Conservation (phyloP, 805 yeast genomes). For the Zygoascus biomembranicola region DNA sequence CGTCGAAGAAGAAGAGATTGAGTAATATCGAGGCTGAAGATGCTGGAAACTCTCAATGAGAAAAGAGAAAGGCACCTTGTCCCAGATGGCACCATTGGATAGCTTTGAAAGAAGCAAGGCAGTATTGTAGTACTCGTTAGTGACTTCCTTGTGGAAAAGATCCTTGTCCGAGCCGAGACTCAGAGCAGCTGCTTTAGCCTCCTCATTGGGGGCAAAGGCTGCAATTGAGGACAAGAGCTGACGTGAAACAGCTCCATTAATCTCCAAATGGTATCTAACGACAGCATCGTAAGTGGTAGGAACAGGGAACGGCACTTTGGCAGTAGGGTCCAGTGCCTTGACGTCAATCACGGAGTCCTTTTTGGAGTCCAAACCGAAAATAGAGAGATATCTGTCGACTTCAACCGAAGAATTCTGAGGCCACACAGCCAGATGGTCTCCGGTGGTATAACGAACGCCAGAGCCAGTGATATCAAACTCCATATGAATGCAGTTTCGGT, state of each 20-base stretch:
- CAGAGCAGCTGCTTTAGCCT: constrained; percentile 40
- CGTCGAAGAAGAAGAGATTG: constrained; percentile 84
- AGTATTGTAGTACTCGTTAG: constrained; percentile 53
- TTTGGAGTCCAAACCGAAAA: constrained; percentile 51
- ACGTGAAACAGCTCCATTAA: constrained; percentile 89
- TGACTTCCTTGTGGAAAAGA: constrained; percentile 57
- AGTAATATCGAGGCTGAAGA: constrained; percentile 90
- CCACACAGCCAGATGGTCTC: constrained; percentile 94
- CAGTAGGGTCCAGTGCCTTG: constrained; percentile 52
- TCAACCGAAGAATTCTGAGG: constrained; percentile 80
- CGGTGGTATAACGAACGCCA: constrained; percentile 79
- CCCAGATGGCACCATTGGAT: constrained; percentile 66
- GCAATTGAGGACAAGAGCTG: constrained; percentile 67
- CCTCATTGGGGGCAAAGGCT: constrained; percentile 70
- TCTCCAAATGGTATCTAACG: constrained; percentile 80
- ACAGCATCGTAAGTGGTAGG: constrained; percentile 86
- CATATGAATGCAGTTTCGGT: constrained; percentile 79
- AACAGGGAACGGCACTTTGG: constrained; percentile 35
- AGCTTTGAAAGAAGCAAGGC: constrained; percentile 63
- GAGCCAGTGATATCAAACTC: constrained; percentile 77
- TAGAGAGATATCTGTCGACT: constrained; percentile 53
- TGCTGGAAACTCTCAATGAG: constrained; percentile 72
- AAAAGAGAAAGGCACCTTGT: constrained; percentile 70
- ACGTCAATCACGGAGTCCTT: constrained; percentile 52
- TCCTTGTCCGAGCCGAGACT: constrained; percentile 59